Conservation (phyloP, 257 asterid genomes). For the Solanum virginianum region DNA sequence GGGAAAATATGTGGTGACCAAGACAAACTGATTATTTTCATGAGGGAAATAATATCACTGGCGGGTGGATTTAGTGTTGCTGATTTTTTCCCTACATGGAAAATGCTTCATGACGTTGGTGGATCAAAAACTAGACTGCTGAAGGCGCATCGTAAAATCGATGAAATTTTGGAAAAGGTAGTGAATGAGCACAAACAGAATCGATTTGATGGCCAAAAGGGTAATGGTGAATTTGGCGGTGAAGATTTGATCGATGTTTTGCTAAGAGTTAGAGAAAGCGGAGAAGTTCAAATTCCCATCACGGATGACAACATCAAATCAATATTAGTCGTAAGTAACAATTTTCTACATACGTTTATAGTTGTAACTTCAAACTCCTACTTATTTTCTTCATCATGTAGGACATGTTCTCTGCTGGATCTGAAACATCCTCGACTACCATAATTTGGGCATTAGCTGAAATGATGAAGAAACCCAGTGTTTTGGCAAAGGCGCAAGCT, state of each 20-base stretch:
- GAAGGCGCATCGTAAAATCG: background rate
- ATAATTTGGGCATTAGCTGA: constrained; percentile 12
- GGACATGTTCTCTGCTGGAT: constrained; percentile 3
- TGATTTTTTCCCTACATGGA: background rate
- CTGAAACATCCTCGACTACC: constrained; percentile 1
- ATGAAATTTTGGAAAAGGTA: background rate
- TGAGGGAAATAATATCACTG: background rate
- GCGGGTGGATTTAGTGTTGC: background rate
- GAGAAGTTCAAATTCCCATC: background rate
- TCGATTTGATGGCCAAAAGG: background rate
- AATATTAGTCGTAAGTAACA: background rate
- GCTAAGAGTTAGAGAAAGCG: background rate
- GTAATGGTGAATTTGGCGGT: background rate
- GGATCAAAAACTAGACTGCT: background rate
- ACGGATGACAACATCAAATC: constrained; percentile 4
- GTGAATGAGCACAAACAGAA: constrained; percentile 3
- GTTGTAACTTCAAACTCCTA: background rate
- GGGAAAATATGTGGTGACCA: background rate
- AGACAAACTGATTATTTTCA: background rate
- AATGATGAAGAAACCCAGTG: constrained; percentile 8
- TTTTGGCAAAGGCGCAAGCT: constrained; percentile 6
- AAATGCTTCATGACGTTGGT: background rate
- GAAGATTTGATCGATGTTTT: constrained; percentile 7
- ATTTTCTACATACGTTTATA: too few relatives aligned
- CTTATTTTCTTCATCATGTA: background rate